These are phyloP conservation scores for Hyaloscypha finlandica DNA, from an alignment of 495 filamentous ascomycete genomes.

Conservation along the genomic window DNA sequence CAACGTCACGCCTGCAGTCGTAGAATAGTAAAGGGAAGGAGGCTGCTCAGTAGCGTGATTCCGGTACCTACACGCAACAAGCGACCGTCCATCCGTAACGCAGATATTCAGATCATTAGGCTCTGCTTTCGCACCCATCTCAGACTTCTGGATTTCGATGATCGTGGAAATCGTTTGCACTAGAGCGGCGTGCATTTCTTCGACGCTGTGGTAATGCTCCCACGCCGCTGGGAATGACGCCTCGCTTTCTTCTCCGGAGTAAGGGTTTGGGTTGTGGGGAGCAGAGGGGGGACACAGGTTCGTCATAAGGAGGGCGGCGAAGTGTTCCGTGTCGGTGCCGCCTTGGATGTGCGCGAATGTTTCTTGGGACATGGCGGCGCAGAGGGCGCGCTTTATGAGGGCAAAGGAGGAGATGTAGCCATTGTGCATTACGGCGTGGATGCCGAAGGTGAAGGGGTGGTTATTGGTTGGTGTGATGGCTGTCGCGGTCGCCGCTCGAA, in stretches of 20 bases:
- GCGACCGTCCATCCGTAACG: slow-evolving; percentile 42
- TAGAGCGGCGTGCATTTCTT: slow-evolving; percentile 44
- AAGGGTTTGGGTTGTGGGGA: slow-evolving; percentile 12
- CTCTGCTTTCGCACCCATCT: slow-evolving; percentile 37
- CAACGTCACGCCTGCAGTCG: slow-evolving; percentile 47
- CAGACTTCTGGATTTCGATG: slow-evolving; percentile 42
- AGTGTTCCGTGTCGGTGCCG: slow-evolving; percentile 50
- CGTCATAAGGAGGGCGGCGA: slow-evolving; percentile 53
- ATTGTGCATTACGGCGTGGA: slow-evolving; percentile 54
- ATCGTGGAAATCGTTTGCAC: slow-evolving; percentile 42
- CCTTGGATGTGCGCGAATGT: slow-evolving; percentile 47
- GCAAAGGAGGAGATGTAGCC: slow-evolving; percentile 46
- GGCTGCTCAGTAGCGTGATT: slow-evolving; percentile 50
- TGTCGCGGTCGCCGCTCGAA: slow-evolving; percentile 45
- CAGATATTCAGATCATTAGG: slow-evolving; percentile 46
- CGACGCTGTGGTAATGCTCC: slow-evolving; percentile 39
- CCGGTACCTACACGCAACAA: slow-evolving; percentile 47
- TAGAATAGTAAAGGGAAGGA: slow-evolving; percentile 48
- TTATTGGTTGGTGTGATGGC: slow-evolving; percentile 48
- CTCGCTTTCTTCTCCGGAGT: slow-evolving; percentile 7
- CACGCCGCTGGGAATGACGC: slow-evolving; percentile 32
- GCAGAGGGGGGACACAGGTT: slow-evolving; percentile 38
- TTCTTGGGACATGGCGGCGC: slow-evolving; percentile 41
- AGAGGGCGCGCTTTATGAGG: slow-evolving; percentile 42
- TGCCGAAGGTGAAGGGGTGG: slow-evolving; percentile 53